Evolutionary conservation across 768 basidiomycete species (phyloP), one percentile per base, ranked within the genome.

Genomic region (Boletus sp.): DNA sequence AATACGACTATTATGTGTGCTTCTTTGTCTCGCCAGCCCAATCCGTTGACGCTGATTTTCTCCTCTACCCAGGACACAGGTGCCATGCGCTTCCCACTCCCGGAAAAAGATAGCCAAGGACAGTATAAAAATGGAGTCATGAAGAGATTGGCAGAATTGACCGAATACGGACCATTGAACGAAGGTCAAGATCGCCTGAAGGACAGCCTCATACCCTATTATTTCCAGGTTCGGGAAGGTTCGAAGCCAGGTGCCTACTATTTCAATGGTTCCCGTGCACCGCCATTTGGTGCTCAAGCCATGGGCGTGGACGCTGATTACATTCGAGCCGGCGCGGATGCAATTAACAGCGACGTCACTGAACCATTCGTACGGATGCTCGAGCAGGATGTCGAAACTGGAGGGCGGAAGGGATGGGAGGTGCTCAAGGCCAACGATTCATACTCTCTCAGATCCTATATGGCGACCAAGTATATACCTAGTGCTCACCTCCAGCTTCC

Each of bases 1-100:
- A 59, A 29, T 72, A 74, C 32, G 69, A 77, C 52, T 77, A 78
- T 60, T 76, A 67, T 50, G 73, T 75, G 15, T 14, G 47, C 3
- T 15, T 0, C 28, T 17, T 29, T 7, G 11, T n/a, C 12, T 20
- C 1, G 39, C 36, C 5, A 36, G 12, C 10, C 35, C 8, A 8
- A 18, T 24, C 18, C 17, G 11, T 39, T 7, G 28, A n/a, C 10
- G 2, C n/a, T 58, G 7, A 54, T 10, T 12, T 5, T 14, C 29
- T 29, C 30, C 7, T 54, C 15, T 36, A 5, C 15, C 9, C 24
- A 56, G 57, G 74, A 77, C 56, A 66, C 69, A 15, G 77, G 76
- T 0, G 76, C 77, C 8, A 76, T 77, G 76, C 70, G 75, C 8
- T 79, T 64, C 51, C 68, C 67, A 11, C 15, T 64, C 17, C 65